Conservation (phyloP, 2,329 filamentous ascomycete genomes). For the Apiospora phragmitis region DNA sequence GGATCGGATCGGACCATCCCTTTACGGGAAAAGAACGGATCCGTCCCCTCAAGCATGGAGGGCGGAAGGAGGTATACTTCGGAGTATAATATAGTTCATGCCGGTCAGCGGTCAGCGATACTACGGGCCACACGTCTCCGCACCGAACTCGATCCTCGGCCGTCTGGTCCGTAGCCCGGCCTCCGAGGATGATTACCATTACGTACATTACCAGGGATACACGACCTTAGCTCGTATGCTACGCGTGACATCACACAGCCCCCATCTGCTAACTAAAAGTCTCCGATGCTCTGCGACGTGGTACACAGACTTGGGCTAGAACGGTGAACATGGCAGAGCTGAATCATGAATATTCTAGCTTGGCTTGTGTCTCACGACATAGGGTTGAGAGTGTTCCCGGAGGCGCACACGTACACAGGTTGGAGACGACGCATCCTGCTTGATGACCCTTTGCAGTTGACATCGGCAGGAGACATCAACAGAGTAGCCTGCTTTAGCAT, state of each 20-base stretch:
- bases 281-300: background rate
- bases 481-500: background rate
- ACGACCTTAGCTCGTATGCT: background rate
- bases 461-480: background rate
- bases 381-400: background rate
- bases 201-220: background rate
- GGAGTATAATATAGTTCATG: background rate
- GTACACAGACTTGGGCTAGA: background rate
- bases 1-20: conserved; percentile 4
- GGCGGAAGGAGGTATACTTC: background rate
- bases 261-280: background rate
- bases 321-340: background rate
- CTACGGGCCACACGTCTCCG: background rate
- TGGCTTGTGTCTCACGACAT: background rate
- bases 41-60: background rate
- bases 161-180: background rate
- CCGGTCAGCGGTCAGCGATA: background rate
- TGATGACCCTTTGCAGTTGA: background rate
- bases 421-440: background rate
- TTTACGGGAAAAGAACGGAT: background rate
- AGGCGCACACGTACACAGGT: background rate
- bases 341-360: background rate
- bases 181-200: background rate
- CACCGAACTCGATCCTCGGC: background rate
- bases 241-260: background rate